Evolutionary conservation across 805 yeast genomes (phyloP).

Genomic region (Ogataea paraovalis): DNA sequence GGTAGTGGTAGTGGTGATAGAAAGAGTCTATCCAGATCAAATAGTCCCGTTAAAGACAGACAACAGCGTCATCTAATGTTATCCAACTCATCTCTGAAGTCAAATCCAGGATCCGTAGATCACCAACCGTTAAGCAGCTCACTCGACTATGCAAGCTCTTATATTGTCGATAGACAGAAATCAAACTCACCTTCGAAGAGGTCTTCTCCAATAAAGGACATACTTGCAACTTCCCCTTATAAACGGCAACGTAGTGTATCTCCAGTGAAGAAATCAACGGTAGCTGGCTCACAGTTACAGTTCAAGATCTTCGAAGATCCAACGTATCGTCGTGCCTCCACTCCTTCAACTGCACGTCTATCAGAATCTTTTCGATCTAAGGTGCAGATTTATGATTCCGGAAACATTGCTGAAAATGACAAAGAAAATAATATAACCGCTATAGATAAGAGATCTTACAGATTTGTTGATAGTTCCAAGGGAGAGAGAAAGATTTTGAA

Average conservation of each 20-base stretch:
- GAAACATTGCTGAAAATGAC: not conserved
- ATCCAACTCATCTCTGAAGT: not conserved
- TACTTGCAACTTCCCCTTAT: slow-evolving; percentile 9
- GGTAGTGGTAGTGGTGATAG: not conserved
- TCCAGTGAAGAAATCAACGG: not conserved
- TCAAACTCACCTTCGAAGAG: slow-evolving; percentile 11
- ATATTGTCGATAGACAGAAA: not conserved
- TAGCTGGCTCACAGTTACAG: not conserved
- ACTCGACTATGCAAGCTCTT: not conserved
- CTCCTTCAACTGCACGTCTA: not conserved
- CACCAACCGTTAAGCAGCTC: not conserved
- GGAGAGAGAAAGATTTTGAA: slow-evolving; percentile 5
- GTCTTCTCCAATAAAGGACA: slow-evolving; percentile 5
- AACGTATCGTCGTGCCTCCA: slow-evolving; percentile 7
- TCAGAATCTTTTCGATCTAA: not conserved
- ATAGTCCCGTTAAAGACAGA: not conserved
- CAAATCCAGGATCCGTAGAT: not conserved
- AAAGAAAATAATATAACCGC: not conserved
- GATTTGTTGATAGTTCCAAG: not conserved
- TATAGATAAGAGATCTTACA: not conserved
- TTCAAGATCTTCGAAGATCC: slow-evolving; percentile 21
- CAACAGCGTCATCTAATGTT: not conserved
- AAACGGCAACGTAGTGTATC: slow-evolving; percentile 9
- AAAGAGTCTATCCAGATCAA: not conserved
- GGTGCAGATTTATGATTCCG: not conserved